Evolutionary conservation across 805 yeast genomes (phyloP).

Genomic region (Cyberlindnera misumaiensis): DNA sequence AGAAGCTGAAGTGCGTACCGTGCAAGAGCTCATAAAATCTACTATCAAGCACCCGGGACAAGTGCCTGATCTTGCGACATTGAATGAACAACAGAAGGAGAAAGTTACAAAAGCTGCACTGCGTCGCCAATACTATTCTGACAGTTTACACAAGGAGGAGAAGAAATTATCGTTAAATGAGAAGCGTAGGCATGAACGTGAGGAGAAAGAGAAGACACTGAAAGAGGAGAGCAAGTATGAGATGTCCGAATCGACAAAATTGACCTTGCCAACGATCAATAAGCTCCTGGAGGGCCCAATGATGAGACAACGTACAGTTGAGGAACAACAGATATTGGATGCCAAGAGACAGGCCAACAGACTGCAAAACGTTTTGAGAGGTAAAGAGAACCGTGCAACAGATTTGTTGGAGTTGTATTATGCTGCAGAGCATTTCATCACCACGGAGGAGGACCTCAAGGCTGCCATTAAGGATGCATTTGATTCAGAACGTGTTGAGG

Average conservation of each 20-base stretch:
- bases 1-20: slow-evolving; percentile 47
- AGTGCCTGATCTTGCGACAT: slow-evolving; percentile 17
- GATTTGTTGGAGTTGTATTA: slow-evolving; percentile 67
- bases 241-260: slow-evolving; percentile 42
- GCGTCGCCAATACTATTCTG: slow-evolving; percentile 65
- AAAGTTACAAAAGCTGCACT: slow-evolving; percentile 43
- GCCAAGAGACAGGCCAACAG: slow-evolving; percentile 67
- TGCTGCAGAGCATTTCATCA: slow-evolving; percentile 58
- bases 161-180: slow-evolving; percentile 28
- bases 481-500: slow-evolving; percentile 16
- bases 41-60: slow-evolving; percentile 43
- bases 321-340: slow-evolving; percentile 50
- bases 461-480: slow-evolving; percentile 53
- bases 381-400: slow-evolving; percentile 46
- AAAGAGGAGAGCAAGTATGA: slow-evolving; percentile 33
- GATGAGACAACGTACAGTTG: slow-evolving; percentile 65
- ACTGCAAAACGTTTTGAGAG: slow-evolving; percentile 42
- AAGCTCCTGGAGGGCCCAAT: slow-evolving; percentile 59
- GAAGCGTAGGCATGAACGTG: slow-evolving; percentile 22
- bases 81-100: slow-evolving; percentile 22
- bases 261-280: slow-evolving; percentile 78
- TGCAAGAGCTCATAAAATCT: slow-evolving; percentile 48
- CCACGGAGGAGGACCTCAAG: slow-evolving; percentile 61
- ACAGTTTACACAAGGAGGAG: slow-evolving; percentile 39
- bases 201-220: slow-evolving; percentile 22